phyloP scores from a whole-genome alignment of 1,139 yeast species.

The Hemisphaericaspora xylofermentans region DNA sequence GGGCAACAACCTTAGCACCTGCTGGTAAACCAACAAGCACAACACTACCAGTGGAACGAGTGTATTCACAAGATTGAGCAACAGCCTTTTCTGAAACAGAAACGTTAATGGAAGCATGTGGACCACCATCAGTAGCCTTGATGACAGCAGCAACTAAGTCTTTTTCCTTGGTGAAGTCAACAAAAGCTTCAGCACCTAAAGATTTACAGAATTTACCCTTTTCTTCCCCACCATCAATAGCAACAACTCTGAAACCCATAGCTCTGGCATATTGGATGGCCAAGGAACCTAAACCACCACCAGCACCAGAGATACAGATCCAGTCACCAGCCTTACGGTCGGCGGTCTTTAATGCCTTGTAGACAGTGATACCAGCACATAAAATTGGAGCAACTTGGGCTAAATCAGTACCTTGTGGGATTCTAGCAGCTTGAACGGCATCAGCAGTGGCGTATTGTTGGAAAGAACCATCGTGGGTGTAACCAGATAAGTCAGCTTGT shows the following conservation, averaged over 20 bases:
- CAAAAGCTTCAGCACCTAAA: slow-evolving; percentile 66
- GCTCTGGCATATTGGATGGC: slow-evolving; percentile 76
- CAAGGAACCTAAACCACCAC: slow-evolving; percentile 75
- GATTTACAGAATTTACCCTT: slow-evolving; percentile 55
- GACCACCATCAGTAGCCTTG: slow-evolving; percentile 71
- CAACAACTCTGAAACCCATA: slow-evolving; percentile 72
- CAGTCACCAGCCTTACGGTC: slow-evolving; percentile 64
- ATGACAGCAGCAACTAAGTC: slow-evolving; percentile 57
- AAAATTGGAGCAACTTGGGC: slow-evolving; percentile 75
- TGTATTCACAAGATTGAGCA: slow-evolving; percentile 60
- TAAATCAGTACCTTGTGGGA: slow-evolving; percentile 68
- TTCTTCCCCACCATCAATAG: slow-evolving; percentile 73
- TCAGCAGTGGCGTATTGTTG: slow-evolving; percentile 82
- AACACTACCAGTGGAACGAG: slow-evolving; percentile 68
- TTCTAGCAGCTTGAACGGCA: slow-evolving; percentile 80
- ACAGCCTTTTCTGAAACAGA: slow-evolving; percentile 71
- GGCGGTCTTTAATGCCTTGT: slow-evolving; percentile 75
- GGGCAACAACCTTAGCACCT: slow-evolving; percentile 61
- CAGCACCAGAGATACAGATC: slow-evolving; percentile 80
- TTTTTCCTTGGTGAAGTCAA: slow-evolving; percentile 61
- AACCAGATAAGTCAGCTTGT: slow-evolving; percentile 68
- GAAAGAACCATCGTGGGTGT: slow-evolving; percentile 79
- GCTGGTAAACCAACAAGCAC: slow-evolving; percentile 78
- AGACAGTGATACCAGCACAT: slow-evolving; percentile 81
- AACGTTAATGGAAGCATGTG: slow-evolving; percentile 74